Percentiles rank a stretch among this genome's conserved stretches.
Conservation (phyloP, 2,329 filamentous ascomycete species). For the Sporothrix globosa region DNA sequence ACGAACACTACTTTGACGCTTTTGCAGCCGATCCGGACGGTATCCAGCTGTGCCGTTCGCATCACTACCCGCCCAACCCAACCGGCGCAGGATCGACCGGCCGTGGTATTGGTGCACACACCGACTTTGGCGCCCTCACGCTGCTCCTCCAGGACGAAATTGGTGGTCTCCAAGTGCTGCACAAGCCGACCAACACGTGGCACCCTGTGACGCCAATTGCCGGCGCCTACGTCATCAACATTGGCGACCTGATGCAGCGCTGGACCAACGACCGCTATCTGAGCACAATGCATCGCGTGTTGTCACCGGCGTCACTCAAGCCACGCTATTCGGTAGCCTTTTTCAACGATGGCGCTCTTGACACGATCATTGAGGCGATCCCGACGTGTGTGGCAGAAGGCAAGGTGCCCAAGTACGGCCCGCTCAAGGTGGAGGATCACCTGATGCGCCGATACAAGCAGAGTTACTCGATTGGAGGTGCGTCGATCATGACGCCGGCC, state of each 20-base stretch:
- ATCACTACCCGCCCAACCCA: slow-evolving; percentile 45
- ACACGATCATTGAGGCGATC: slow-evolving; percentile 43
- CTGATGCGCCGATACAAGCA: slow-evolving; percentile 40
- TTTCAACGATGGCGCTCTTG: slow-evolving; percentile 53
- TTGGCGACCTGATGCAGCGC: slow-evolving; percentile 52
- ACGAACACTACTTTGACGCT: slow-evolving; percentile 47
- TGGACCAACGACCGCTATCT: slow-evolving; percentile 60
- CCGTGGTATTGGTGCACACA: slow-evolving; percentile 53
- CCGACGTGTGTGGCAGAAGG: slow-evolving; percentile 43
- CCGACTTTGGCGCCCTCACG: slow-evolving; percentile 59
- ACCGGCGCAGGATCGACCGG: slow-evolving; percentile 30
- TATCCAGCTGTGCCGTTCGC: slow-evolving; percentile 30
- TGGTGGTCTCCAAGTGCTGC: slow-evolving; percentile 56
- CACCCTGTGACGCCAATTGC: slow-evolving; percentile 48
- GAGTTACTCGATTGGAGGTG: slow-evolving; percentile 37
- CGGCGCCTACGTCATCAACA: slow-evolving; percentile 55
- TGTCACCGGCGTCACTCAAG: slow-evolving; percentile 51
- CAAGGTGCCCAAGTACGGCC: slow-evolving; percentile 41
- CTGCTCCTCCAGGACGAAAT: slow-evolving; percentile 56
- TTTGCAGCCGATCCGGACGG: slow-evolving; percentile 31
- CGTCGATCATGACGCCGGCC: slow-evolving; percentile 23
- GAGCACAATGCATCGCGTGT: slow-evolving; percentile 59
- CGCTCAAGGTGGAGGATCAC: slow-evolving; percentile 44
- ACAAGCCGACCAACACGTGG: slow-evolving; percentile 50
- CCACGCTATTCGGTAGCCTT: slow-evolving; percentile 60